phyloP scores from a whole-genome alignment of 78 protist genomes.

The Dictyostelium discoideum region DNA sequence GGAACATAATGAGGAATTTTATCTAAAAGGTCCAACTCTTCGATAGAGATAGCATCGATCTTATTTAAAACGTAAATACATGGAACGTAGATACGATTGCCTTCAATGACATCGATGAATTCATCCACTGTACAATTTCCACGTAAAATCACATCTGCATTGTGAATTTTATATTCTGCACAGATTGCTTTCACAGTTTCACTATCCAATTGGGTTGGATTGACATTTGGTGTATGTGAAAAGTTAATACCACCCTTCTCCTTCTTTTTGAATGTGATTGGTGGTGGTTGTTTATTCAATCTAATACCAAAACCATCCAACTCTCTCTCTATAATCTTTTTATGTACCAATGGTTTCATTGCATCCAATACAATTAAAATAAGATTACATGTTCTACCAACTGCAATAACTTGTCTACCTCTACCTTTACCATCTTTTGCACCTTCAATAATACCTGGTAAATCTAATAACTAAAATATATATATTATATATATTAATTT shows the following conservation, averaged over 20 bases:
- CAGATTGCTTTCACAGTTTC: conserved; percentile 89
- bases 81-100: conserved; percentile 97
- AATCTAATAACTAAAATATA: conserved; percentile 83
- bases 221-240: conserved; percentile 68
- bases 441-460: conserved; percentile 99
- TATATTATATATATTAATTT: not conserved
- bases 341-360: conserved; percentile 95
- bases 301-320: conserved; percentile 99
- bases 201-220: conserved; percentile 82
- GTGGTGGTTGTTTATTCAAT: conserved; percentile 97
- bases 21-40: conserved; percentile 91
- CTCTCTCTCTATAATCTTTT: conserved; percentile 96
- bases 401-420: conserved; percentile 98
- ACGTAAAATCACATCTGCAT: conserved; percentile 94
- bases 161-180: conserved; percentile 93
- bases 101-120: conserved; percentile 98
- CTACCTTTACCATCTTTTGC: conserved; percentile 99
- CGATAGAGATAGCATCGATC: conserved; percentile 97
- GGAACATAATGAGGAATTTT: conserved; percentile 84
- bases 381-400: conserved; percentile 98
- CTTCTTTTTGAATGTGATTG: conserved; percentile 91
- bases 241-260: conserved; percentile 98
- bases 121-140: conserved; percentile 96
- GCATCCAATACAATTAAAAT: conserved; percentile 98
- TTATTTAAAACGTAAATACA: conserved; percentile 97